Base-by-base conservation (phyloP, 2,329 filamentous ascomycete species). In the Ophidiomyces ophidiicola region DNA sequence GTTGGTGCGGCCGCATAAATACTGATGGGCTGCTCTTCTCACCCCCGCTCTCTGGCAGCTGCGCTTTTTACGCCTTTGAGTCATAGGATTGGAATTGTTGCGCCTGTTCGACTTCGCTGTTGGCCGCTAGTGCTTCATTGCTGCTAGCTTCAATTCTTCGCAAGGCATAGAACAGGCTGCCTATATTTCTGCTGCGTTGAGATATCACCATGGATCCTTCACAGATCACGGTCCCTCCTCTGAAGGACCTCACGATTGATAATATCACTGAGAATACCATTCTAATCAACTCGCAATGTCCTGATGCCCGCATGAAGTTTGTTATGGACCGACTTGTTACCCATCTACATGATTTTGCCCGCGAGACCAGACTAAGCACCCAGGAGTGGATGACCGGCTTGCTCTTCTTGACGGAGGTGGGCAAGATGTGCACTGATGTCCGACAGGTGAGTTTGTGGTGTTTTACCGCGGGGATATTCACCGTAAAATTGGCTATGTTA, bases 321-420 rank as follows among this genome's bases (percentile, higher is more conserved):
- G 58, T 90, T 32, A 71, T 88, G 55, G 74, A 81, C 50, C 70
- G 80, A 12, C 69, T 87, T 10, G 80, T 87, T 33, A 73, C 74
- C 8, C 82, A 90, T 59, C 64, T 88, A 1, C 83, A 90, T 60
- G 82, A 87, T 62, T 88, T 86, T 55, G 80, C 81, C 4, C 71
- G 82, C 39, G 83, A 88, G 59, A 87, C 81, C 1, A 68, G 82
- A 20, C 68, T 88, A 23, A 82, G 76, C 55, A 81, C 78, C 3
- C 67, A 75, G 2, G 83, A 90, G 65, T 88, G 82, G 83, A 82
- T 82, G 76, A 64, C 71, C 0, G 80, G 75, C 1, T 67, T 88
- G 39, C 62, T 72, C 30, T 88, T 87, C 62, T 63, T 88, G 19
- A 82, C 80, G 0, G 65, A 68, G 28, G 78, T 80, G 6, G 83